Evolutionary conservation across 371 early-diverging fungal species (phyloP).

Genomic region (Rhizopus delemar): DNA sequence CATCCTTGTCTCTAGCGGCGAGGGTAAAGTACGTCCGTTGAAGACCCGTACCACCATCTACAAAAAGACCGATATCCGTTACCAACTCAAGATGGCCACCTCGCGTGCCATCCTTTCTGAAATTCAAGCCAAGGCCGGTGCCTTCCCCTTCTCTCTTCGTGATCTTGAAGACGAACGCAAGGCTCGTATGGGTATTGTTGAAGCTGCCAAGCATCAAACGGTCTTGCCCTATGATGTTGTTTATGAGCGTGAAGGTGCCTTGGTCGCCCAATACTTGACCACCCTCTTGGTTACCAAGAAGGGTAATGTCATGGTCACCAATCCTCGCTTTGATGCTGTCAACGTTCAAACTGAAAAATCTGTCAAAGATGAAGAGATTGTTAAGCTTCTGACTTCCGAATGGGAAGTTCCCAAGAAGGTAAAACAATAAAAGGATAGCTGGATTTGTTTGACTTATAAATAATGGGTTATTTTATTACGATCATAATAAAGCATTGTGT

Average conservation of each 20-base stretch:
- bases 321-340: constrained; percentile 66
- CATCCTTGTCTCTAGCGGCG: constrained; percentile 83
- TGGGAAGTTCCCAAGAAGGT: constrained; percentile 30
- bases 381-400: constrained; percentile 62
- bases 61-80: constrained; percentile 84
- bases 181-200: constrained; percentile 91
- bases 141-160: constrained; percentile 88
- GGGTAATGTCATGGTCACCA: constrained; percentile 80
- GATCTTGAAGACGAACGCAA: constrained; percentile 81
- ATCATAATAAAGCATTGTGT: too few relatives aligned
- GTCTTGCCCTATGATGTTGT: constrained; percentile 82
- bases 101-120: constrained; percentile 76
- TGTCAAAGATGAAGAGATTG: constrained; percentile 72
- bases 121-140: constrained; percentile 78
- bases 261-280: constrained; percentile 89
- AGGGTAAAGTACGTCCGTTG: constrained; percentile 79
- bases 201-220: constrained; percentile 83
- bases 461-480: too few relatives aligned
- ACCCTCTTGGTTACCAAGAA: constrained; percentile 87
- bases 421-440: constrained; percentile 8
- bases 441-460: too few relatives aligned
- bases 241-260: constrained; percentile 79
- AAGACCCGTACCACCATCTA: constrained; percentile 87
- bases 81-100: constrained; percentile 88
- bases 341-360: constrained; percentile 74